These are phyloP conservation scores for Diversispora eburnea DNA, from an alignment of 192 early-diverging fungal genomes.

Conservation along the genomic window DNA sequence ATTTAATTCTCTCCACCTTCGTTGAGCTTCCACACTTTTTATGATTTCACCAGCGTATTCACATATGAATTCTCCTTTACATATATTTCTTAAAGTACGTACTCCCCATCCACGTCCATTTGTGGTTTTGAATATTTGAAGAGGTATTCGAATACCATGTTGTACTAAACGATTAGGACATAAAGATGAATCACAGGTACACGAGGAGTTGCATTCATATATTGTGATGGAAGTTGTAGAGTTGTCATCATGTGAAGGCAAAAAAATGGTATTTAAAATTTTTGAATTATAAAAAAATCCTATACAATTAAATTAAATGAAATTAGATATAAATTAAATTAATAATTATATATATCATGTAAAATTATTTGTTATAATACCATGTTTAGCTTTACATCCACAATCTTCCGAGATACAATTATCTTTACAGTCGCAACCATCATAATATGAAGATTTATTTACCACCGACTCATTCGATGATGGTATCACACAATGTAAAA, in stretches of 20 bases:
- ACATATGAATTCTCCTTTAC: conserved; percentile 21
- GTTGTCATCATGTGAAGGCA: background rate
- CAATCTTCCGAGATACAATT: conserved; percentile 24
- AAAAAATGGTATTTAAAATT: background rate
- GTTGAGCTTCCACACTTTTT: conserved; percentile 10
- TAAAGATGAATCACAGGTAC: background rate
- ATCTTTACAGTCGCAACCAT: conserved; percentile 25
- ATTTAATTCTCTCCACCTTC: background rate
- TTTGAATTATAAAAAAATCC: conserved; percentile 16
- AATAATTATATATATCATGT: background rate
- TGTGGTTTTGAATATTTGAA: conserved; percentile 8
- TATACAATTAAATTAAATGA: background rate
- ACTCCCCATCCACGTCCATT: conserved; percentile 18
- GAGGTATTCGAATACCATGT: conserved; percentile 2
- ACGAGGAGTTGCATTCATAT: conserved; percentile 20
- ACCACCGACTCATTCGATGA: background rate
- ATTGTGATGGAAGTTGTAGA: background rate
- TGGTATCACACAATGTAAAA: background rate
- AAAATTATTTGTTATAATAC: background rate
- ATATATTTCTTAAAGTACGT: background rate
- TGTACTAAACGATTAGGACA: conserved; percentile 19
- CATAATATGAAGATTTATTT: background rate
- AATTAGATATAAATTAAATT: background rate
- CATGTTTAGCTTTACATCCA: conserved; percentile 28
- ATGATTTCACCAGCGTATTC: conserved; percentile 30